Evolutionary conservation across 2,329 filamentous ascomycete species (phyloP).

Genomic region (Hawksworthiomyces lignivorus): DNA sequence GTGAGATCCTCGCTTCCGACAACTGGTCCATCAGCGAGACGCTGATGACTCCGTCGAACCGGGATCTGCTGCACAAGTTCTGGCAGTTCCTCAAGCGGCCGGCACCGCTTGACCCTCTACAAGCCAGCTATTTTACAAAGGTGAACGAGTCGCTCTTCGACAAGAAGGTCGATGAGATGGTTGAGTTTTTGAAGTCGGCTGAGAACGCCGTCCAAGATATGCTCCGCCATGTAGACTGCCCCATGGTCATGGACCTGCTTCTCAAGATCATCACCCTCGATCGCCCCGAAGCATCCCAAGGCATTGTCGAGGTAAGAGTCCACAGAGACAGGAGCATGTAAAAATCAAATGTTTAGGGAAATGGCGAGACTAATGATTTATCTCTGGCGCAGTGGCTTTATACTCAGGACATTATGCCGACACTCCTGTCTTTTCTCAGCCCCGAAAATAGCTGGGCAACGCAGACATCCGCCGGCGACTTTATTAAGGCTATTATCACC

Average conservation of each 20-base stretch:
- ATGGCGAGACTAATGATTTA: too few species aligned
- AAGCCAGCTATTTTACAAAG: slow-evolving; percentile 97
- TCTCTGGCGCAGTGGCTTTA: slow-evolving; percentile 97
- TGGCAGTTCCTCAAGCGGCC: slow-evolving; percentile 83
- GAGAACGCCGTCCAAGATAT: slow-evolving; percentile 77
- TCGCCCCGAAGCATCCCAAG: slow-evolving; percentile 81
- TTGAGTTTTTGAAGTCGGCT: slow-evolving; percentile 77
- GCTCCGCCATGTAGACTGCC: slow-evolving; percentile 89
- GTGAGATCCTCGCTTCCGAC: slow-evolving; percentile 89
- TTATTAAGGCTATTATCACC: slow-evolving; percentile 97
- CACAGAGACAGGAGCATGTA: too few species aligned
- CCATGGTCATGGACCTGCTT: slow-evolving; percentile 95
- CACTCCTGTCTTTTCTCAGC: slow-evolving; percentile 76
- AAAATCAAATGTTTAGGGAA: too few species aligned
- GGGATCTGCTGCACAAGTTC: slow-evolving; percentile 69
- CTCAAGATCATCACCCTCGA: slow-evolving; percentile 96
- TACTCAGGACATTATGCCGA: slow-evolving; percentile 78
- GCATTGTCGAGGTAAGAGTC: slow-evolving; percentile 75
- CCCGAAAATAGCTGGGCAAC: slow-evolving; percentile 81
- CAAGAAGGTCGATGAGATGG: slow-evolving; percentile 97
- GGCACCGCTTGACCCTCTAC: slow-evolving; percentile 82
- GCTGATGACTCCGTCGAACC: slow-evolving; percentile 65
- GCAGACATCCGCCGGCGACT: slow-evolving; percentile 94
- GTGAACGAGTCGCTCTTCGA: slow-evolving; percentile 97
- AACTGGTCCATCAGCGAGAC: slow-evolving; percentile 96